Conservation (phyloP, 306 rosid species). For the Macrotyloma uniflorum region DNA sequence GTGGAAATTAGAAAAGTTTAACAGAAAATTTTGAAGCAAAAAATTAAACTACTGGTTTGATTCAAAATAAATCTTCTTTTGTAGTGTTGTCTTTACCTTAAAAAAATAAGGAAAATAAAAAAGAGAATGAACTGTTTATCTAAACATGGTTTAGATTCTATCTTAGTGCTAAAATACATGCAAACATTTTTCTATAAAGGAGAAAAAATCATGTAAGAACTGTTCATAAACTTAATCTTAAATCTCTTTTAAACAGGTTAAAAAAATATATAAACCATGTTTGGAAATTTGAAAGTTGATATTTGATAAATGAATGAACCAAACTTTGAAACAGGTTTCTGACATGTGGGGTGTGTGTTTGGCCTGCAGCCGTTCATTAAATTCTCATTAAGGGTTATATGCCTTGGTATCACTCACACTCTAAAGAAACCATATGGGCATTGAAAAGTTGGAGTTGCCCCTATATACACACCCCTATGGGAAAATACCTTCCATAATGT, state of each 20-base stretch:
- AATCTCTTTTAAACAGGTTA: background rate
- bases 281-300: background rate
- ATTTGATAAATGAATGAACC: constrained; percentile 48
- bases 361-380: constrained; percentile 48
- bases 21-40: too few species aligned
- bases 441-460: constrained; percentile 36
- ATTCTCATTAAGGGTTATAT: constrained; percentile 36
- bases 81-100: too few species aligned
- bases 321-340: constrained; percentile 38
- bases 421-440: constrained; percentile 46
- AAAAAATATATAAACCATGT: background rate
- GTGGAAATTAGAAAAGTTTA: constrained; percentile 34
- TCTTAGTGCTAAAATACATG: background rate
- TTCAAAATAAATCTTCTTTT: background rate
- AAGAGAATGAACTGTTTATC: too few species aligned
- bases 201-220: background rate
- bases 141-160: background rate
- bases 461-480: background rate
- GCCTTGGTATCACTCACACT: constrained; percentile 43
- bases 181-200: too few species aligned
- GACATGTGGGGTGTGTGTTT: constrained; percentile 60
- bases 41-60: too few species aligned
- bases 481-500: constrained; percentile 37
- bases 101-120: too few species aligned
- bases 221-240: background rate